Evolutionary conservation across 805 yeast genomes (phyloP).

Genomic region (Cyberlindnera euphorbiae): DNA sequence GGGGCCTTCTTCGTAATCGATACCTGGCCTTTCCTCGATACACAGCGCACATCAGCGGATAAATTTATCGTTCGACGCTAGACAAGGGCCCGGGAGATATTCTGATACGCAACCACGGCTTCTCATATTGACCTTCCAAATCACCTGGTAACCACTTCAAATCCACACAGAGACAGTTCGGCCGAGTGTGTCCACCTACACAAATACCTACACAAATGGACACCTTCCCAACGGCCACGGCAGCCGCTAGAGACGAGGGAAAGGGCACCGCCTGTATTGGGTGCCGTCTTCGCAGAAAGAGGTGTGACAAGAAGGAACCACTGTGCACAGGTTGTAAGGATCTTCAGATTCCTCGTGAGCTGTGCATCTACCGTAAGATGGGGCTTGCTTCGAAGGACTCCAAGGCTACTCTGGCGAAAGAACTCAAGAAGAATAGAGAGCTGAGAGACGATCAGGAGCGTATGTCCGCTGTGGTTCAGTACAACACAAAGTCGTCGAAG

Average conservation of each 20-base stretch:
- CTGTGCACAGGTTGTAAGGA: slow-evolving; percentile 14
- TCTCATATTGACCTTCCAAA: too few relatives aligned
- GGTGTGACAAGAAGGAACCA: slow-evolving; percentile 13
- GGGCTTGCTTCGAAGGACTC: slow-evolving; percentile 18
- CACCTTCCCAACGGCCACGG: too few relatives aligned
- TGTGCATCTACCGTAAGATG: slow-evolving; percentile 17
- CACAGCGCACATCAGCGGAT: too few relatives aligned
- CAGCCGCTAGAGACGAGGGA: background rate
- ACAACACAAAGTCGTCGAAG: slow-evolving; percentile 12
- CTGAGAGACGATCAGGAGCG: slow-evolving; percentile 13
- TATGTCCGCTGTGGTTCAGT: slow-evolving; percentile 7
- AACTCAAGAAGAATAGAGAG: slow-evolving; percentile 14
- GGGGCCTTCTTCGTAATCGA: too few relatives aligned
- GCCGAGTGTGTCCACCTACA: too few relatives aligned
- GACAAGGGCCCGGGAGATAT: too few relatives aligned
- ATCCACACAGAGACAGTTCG: too few relatives aligned
- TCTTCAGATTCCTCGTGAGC: slow-evolving; percentile 15
- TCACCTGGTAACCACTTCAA: too few relatives aligned
- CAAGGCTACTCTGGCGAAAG: slow-evolving; percentile 12
- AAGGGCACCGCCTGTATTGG: slow-evolving; percentile 18
- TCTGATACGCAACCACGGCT: too few relatives aligned
- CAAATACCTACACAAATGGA: too few relatives aligned
- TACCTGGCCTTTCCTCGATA: too few relatives aligned
- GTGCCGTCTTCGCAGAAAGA: slow-evolving; percentile 16
- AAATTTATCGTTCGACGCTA: too few relatives aligned